A percentile compares a stretch with the other conserved stretches of the same genome.
phyloP scores from a whole-genome alignment of 179 eudicot genomes.

The Heliamphora pulchella region DNA sequence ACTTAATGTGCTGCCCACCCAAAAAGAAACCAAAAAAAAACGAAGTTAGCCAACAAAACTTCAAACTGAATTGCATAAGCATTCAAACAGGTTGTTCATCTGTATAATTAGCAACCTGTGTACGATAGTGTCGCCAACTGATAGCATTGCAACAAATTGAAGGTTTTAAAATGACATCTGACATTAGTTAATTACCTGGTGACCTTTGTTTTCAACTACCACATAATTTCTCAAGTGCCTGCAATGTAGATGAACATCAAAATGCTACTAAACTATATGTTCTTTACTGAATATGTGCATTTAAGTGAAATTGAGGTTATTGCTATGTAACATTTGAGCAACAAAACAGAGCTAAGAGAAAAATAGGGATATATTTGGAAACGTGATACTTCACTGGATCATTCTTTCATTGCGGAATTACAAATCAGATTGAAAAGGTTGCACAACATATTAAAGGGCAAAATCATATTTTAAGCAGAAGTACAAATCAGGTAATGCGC shows the following conservation, averaged over 20 bases:
- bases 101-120: background rate
- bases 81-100: too few species aligned
- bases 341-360: background rate
- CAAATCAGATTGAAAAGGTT: background rate
- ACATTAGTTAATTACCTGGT: slow-evolving; percentile 49
- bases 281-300: background rate
- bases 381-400: background rate
- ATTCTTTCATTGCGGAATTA: background rate
- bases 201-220: slow-evolving; percentile 44
- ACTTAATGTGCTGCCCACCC: too few species aligned
- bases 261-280: background rate
- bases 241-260: background rate
- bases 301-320: background rate
- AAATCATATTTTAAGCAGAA: too few species aligned
- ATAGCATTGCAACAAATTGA: background rate
- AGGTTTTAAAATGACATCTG: background rate
- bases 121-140: background rate
- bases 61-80: too few species aligned
- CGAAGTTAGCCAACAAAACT: too few species aligned
- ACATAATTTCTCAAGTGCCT: slow-evolving; percentile 27
- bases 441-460: background rate
- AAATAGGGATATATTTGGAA: background rate
- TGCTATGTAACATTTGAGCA: background rate
- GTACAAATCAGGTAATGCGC: too few species aligned
- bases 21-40: too few species aligned